Conservation (phyloP, 2,329 filamentous ascomycete species). For the Pseudocercospora ulei region DNA sequence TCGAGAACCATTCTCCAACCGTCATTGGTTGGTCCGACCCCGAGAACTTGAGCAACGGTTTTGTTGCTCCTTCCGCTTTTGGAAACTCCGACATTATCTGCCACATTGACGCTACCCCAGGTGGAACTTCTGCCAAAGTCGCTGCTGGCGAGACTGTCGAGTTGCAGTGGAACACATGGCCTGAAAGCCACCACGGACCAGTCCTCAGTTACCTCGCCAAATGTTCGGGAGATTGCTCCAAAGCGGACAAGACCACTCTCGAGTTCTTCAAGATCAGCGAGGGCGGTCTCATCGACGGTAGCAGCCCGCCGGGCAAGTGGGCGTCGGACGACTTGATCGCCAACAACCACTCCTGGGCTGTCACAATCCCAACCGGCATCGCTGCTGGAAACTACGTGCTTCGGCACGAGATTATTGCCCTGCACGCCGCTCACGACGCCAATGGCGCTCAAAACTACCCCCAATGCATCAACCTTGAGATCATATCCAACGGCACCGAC, state of each 20-base stretch:
- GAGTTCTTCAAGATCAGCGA: slow-evolving; percentile 57
- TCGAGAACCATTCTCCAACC: slow-evolving; percentile 31
- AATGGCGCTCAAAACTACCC: slow-evolving; percentile 42
- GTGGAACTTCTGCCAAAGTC: slow-evolving; percentile 46
- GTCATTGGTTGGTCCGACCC: slow-evolving; percentile 49
- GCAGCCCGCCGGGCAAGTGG: slow-evolving; percentile 43
- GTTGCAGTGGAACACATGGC: slow-evolving; percentile 57
- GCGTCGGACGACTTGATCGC: slow-evolving; percentile 47
- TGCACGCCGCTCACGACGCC: slow-evolving; percentile 44
- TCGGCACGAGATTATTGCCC: slow-evolving; percentile 51
- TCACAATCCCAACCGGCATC: slow-evolving; percentile 47
- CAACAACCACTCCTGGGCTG: slow-evolving; percentile 42
- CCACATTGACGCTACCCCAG: slow-evolving; percentile 49
- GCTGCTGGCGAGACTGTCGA: slow-evolving; percentile 51
- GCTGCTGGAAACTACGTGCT: slow-evolving; percentile 51
- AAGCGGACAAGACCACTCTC: slow-evolving; percentile 46
- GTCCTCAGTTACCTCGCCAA: slow-evolving; percentile 55
- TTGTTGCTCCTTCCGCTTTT: slow-evolving; percentile 25
- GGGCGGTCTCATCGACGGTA: slow-evolving; percentile 44
- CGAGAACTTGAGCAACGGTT: slow-evolving; percentile 38
- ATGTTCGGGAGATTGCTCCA: slow-evolving; percentile 48
- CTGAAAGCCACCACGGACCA: slow-evolving; percentile 54
- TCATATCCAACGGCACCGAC: slow-evolving; percentile 47
- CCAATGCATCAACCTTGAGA: slow-evolving; percentile 50
- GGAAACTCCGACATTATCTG: slow-evolving; percentile 28